Conservation (phyloP, 2,329 filamentous ascomycete genomes). For the Alternaria gaisen region DNA sequence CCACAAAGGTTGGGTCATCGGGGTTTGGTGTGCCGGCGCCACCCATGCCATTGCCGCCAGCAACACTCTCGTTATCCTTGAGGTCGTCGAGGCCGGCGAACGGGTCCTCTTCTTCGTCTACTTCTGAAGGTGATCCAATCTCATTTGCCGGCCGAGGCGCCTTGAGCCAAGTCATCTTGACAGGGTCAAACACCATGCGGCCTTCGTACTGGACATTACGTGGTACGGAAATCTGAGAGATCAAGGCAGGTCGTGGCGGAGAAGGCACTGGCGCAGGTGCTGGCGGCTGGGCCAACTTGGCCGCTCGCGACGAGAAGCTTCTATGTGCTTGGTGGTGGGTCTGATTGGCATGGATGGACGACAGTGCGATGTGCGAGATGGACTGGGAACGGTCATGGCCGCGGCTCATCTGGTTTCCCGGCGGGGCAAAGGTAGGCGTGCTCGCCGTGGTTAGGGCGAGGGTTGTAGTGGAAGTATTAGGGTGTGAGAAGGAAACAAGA, state of each 20-base stretch:
- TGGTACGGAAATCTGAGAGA: conserved; percentile 82
- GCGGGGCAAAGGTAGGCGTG: conserved; percentile 52
- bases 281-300: conserved; percentile 42
- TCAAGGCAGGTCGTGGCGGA: conserved; percentile 75
- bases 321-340: conserved; percentile 45
- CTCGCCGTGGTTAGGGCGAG: conserved; percentile 51
- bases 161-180: conserved; percentile 98
- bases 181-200: conserved; percentile 98
- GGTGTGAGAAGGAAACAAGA: conserved; percentile 73
- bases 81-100: conserved; percentile 96
- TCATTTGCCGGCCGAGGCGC: conserved; percentile 55
- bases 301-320: conserved; percentile 49
- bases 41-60: conserved; percentile 36
- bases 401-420: conserved; percentile 38
- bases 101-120: conserved; percentile 89
- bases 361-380: conserved; percentile 55
- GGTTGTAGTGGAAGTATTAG: conserved; percentile 58
- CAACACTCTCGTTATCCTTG: conserved; percentile 67
- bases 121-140: conserved; percentile 57
- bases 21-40: conserved; percentile 28
- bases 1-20: conserved; percentile 64
- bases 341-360: conserved; percentile 34
- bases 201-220: conserved; percentile 92
- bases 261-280: conserved; percentile 59
- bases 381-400: conserved; percentile 49